Conservation (phyloP, 2,329 filamentous ascomycete genomes). For the Fusarium nurragi region DNA sequence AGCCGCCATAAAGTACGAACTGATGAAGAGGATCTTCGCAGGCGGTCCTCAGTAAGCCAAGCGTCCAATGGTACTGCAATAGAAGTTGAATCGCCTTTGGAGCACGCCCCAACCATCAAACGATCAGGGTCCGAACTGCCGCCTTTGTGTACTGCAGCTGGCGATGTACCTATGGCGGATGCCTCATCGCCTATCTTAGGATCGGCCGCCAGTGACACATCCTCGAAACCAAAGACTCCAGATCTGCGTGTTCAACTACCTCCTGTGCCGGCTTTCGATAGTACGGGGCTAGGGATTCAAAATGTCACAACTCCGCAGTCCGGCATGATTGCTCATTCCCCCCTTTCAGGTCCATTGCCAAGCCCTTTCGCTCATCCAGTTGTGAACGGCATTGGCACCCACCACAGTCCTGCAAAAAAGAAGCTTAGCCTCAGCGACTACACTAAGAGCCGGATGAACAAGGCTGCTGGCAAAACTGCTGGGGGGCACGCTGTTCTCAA, state of each 20-base stretch:
- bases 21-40: conserved; percentile 53
- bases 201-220: conserved; percentile 25
- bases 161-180: conserved; percentile 47
- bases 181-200: conserved; percentile 38
- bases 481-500: conserved; percentile 46
- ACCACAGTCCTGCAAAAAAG: conserved; percentile 71
- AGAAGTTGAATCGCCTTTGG: conserved; percentile 53
- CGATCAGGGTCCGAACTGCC: conserved; percentile 36
- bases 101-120: conserved; percentile 42
- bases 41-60: conserved; percentile 34
- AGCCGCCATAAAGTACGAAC: conserved; percentile 56
- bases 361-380: conserved; percentile 56
- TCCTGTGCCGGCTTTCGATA: conserved; percentile 62
- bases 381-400: conserved; percentile 56
- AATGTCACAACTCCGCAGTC: conserved; percentile 59
- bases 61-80: conserved; percentile 49
- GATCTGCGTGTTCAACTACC: conserved; percentile 67
- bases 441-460: conserved; percentile 66
- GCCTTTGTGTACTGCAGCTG: conserved; percentile 37
- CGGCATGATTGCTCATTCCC: conserved; percentile 59
- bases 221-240: conserved; percentile 53
- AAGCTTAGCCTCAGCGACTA: conserved; percentile 75
- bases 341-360: conserved; percentile 55
- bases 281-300: conserved; percentile 47
- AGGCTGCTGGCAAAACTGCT: conserved; percentile 55